phyloP scores from a whole-genome alignment of 768 basidiomycete genomes.

The Kwoniella dejecticola region DNA sequence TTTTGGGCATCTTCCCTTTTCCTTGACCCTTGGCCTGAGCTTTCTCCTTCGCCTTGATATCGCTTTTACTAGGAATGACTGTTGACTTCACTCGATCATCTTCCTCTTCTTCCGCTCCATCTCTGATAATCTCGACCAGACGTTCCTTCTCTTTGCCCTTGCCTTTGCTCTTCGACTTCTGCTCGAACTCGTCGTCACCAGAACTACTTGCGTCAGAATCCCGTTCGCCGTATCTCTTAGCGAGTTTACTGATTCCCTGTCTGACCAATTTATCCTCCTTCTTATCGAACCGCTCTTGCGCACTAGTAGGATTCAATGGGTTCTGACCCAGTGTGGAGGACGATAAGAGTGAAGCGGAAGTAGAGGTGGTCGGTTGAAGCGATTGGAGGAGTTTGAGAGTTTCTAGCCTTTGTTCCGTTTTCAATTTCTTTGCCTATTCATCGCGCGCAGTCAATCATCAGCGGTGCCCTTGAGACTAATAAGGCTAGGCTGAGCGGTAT shows the following conservation, averaged over 20 bases:
- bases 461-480: no score
- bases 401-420: conserved; percentile 45
- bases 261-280: conserved; percentile 51
- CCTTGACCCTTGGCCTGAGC: conserved; percentile 15
- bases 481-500: background rate
- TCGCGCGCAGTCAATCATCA: no score
- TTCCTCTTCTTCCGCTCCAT: conserved; percentile 13
- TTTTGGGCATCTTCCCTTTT: conserved; percentile 29
- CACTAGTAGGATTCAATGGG: conserved; percentile 45
- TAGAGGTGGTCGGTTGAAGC: conserved; percentile 33
- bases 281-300: conserved; percentile 41
- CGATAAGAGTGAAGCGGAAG: conserved; percentile 40
- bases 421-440: conserved; percentile 52
- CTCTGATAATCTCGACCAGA: conserved; percentile 29
- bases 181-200: conserved; percentile 28
- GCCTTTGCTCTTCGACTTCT: conserved; percentile 35
- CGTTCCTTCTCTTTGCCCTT: conserved; percentile 43
- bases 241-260: conserved; percentile 41
- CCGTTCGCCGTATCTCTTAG: conserved; percentile 18
- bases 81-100: conserved; percentile 13
- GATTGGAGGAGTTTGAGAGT: conserved; percentile 49
- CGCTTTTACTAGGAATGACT: conserved; percentile 16
- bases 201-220: conserved; percentile 37
- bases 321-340: conserved; percentile 52
- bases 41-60: conserved; percentile 18